Conservation (phyloP, 345 rosid species). For the Ceriops tagal region DNA sequence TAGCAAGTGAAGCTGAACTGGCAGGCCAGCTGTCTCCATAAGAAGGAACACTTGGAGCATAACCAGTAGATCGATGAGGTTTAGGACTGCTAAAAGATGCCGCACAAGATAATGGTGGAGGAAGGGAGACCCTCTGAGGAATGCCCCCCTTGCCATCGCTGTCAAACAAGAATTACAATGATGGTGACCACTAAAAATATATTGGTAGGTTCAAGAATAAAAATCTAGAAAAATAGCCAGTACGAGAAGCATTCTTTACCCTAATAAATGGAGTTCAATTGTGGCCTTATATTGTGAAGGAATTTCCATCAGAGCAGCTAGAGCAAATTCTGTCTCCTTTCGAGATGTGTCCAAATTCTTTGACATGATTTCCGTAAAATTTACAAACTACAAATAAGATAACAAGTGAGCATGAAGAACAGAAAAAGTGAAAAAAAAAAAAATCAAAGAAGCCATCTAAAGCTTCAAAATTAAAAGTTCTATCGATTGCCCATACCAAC, state of each 20-base stretch:
- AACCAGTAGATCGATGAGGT: conserved; percentile 39
- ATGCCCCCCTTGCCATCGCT: conserved; percentile 14
- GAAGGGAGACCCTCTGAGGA: conserved; percentile 21
- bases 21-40: conserved; percentile 35
- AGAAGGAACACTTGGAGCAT: conserved; percentile 48
- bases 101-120: conserved; percentile 17
- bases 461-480: not conserved
- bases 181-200: not conserved
- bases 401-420: not conserved
- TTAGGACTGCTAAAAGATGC: conserved; percentile 14
- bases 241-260: conserved; percentile 16
- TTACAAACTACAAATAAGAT: conserved; percentile 22
- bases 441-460: not conserved
- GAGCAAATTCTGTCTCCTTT: conserved; percentile 34
- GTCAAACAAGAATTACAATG: not conserved
- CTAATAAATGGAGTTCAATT: conserved; percentile 6
- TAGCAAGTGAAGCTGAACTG: conserved; percentile 47
- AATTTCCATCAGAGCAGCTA: conserved; percentile 30
- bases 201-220: not conserved
- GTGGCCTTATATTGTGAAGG: conserved; percentile 11
- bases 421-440: not conserved
- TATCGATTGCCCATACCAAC: not conserved
- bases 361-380: conserved; percentile 31
- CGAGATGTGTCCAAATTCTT: conserved; percentile 12
- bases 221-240: conserved; percentile 1